Evolutionary conservation across 163 green algal genomes (phyloP), one percentile per base, ranked within the genome.

Genomic region (Volvox carteri): DNA sequence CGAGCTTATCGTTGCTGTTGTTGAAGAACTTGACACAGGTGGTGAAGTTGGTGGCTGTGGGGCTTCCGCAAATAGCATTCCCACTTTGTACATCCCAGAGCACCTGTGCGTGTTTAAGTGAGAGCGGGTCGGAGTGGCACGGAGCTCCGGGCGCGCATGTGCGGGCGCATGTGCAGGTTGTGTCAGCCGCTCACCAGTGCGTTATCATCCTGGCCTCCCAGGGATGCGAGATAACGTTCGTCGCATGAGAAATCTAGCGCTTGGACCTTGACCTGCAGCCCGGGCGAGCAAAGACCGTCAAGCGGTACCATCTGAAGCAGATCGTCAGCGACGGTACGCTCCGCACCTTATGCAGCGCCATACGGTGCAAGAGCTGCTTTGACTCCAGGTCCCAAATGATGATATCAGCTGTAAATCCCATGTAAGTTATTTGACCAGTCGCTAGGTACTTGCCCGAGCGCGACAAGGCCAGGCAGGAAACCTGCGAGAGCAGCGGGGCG

Each of bases 171-270:
- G 70, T 54, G 23, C 62, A 12, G 25, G 54, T 65, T 65, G 54
- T 23, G 5, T 39, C 54, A 68, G 19, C 56, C 28, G 50, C 91
- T 85, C 60, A 98, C 96, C 86, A 98, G 90, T 19, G 93, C 92
- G 84, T 97, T 97, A 93, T 98, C 96, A 86, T 98, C 96, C 52
- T 95, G 93, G 1, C 96, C 96, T n/a, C 96, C 96, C 33, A 98
- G 86, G 0, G 95, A 98, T 23, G 95, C 95, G 9, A 98, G 86
- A 73, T 93, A 95, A 2, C 70, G 70, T 52, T 96, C 95, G 80
- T 97, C 94, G 54, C 72, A 88, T 1, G 92, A 96, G 77, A 98
- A 98, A 25, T 93, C 89, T 41, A 98, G 91, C 0, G 94, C 93
- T 84, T 97, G 95, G 3, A 98, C 94, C 87, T 97, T 97, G 28